Base-by-base conservation (phyloP, 108 stramenopile genomes). In the Skeletonema potamos region DNA sequence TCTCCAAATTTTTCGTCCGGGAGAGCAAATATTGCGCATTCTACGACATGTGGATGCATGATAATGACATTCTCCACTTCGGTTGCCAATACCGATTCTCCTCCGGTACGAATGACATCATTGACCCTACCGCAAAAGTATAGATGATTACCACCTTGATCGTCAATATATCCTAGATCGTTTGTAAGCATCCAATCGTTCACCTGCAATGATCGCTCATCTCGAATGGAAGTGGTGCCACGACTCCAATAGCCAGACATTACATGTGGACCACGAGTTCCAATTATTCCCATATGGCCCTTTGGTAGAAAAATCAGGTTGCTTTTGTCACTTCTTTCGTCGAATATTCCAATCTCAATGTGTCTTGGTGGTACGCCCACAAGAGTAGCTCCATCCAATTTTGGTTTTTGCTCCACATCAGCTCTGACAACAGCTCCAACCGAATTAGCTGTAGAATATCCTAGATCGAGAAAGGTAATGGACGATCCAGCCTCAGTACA, bases 401-500 rank as follows among this genome's bases (percentile, higher is more conserved):
- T 39, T 26, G 18, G 12, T 48, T 6, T 0, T 48, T 48, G 20
- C 20, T 48, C 20, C 7, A 20, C 7, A 26, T 65, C 54, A 22
- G 32, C 30, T 10, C 59, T 28, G 13, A 8, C 18, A 29, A 9
- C 36, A 37, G 41, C 54, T 20, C 36, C 33, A 18, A 15, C 62
- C n/a, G 43, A 17, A n/a, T 11, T 61, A 10, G 37, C 48, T 55
- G 57, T 17, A 18, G 15, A 12, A 30, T 20, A 30, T 33, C 60
- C 60, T 54, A 86, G 54, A 66, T 87, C 67, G 46, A 71, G 75
- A 82, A 95, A 97, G 8, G 97, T 94, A 37, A 97, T 83, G 26
- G 90, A 91, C 10, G 95, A 96, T 28, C 94, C 95, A 7, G 94
- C 94, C 82, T 97, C 97, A 2, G 97, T 94, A 72, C 95, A 96